These are phyloP conservation scores for Gelatoporia subvermispora DNA, from an alignment of 768 basidiomycete genomes.

Conservation along the genomic window DNA sequence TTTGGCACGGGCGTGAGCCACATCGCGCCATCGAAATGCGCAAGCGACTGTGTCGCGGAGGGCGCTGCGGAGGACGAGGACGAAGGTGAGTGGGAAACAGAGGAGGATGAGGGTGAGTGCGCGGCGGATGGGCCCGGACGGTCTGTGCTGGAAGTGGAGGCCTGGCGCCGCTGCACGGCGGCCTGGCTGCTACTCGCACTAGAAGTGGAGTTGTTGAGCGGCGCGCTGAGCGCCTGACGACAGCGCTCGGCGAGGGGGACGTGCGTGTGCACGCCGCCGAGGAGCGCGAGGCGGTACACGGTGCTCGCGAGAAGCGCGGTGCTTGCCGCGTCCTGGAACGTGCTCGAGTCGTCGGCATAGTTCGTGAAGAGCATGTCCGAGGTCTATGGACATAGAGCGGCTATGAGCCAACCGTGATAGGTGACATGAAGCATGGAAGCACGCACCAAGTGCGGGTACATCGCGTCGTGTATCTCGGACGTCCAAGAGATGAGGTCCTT, in stretches of 20 bases:
- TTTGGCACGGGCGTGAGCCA: conserved; percentile 76
- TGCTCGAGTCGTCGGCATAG: conserved; percentile 54
- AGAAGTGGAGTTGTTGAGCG: neutral
- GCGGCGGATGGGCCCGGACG: conserved; percentile 8
- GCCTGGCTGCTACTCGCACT: neutral
- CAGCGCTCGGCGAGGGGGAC: conserved; percentile 55
- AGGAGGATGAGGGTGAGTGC: conserved; percentile 1
- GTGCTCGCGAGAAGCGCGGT: conserved; percentile 73
- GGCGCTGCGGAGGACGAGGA: conserved; percentile 1
- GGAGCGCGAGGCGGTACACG: conserved; percentile 65
- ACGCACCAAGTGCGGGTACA: conserved; percentile 59
- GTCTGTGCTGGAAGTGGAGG: neutral
- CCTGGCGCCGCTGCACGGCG: conserved; percentile 3
- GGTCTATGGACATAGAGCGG: conserved; percentile 29
- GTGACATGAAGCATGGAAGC: neutral
- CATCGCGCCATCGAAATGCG: conserved; percentile 52
- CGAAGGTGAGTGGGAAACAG: neutral
- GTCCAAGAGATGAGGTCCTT: conserved; percentile 61
- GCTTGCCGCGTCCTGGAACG: conserved; percentile 70
- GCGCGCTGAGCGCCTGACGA: conserved; percentile 35
- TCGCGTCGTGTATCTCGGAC: conserved; percentile 66
- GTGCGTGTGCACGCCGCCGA: conserved; percentile 43
- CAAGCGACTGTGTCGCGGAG: conserved; percentile 20
- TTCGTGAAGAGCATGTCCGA: conserved; percentile 56
- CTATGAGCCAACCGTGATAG: neutral